Evolutionary conservation across 2,329 filamentous ascomycete genomes (phyloP).

Genomic region (Sarocladium oryzae): DNA sequence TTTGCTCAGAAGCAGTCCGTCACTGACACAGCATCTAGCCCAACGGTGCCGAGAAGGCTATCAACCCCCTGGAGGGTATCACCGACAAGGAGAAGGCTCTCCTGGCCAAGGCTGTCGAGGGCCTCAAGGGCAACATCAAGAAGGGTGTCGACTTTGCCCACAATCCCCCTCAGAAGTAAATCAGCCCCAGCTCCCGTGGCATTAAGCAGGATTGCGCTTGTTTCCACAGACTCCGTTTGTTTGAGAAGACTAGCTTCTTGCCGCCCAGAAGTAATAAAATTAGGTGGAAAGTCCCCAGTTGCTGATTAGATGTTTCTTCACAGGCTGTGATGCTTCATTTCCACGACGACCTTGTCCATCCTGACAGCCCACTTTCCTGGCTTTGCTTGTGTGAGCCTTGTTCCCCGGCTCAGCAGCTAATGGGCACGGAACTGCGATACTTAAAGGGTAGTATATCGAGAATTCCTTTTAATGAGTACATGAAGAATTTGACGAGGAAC

Average conservation of each 20-base stretch:
- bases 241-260: conserved; percentile 13
- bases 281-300: conserved; percentile 21
- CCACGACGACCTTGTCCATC: not conserved
- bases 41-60: conserved; percentile 78
- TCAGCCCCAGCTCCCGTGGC: conserved; percentile 18
- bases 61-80: conserved; percentile 69
- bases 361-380: not conserved
- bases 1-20: conserved; percentile 11
- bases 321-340: conserved; percentile 26
- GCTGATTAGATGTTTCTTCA: conserved; percentile 29
- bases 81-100: conserved; percentile 87
- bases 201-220: not conserved
- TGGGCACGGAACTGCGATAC: not conserved
- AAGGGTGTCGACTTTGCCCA: conserved; percentile 89
- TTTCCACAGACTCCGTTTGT: not conserved
- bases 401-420: not conserved
- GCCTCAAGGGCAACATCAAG: conserved; percentile 84
- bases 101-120: conserved; percentile 66
- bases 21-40: conserved; percentile 44
- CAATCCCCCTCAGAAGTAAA: conserved; percentile 84
- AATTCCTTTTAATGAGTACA: not conserved
- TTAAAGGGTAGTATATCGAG: not conserved
- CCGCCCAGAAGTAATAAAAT: conserved; percentile 29
- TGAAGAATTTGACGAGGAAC: not conserved
- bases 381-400: not conserved